Percentiles rank a stretch among this genome's conserved stretches.
Conservation (phyloP, 257 asterid genomes). For the Solanum ahanhuiri region DNA sequence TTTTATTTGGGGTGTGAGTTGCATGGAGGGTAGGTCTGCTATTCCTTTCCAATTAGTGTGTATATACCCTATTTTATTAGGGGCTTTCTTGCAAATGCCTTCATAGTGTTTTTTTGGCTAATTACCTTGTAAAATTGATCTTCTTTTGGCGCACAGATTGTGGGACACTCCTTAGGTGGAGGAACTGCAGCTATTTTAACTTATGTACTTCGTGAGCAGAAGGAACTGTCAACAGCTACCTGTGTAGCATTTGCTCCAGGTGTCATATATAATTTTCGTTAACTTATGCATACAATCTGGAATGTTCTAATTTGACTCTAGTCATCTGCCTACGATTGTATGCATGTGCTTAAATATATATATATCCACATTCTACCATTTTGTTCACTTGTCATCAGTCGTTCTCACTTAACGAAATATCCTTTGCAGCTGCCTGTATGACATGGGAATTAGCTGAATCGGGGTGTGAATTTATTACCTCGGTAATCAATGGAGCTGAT, state of each 20-base stretch:
- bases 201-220: constrained; percentile 75
- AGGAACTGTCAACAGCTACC: constrained; percentile 67
- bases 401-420: not conserved
- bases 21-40: not conserved
- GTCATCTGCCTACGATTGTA: not conserved
- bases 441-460: constrained; percentile 99
- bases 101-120: not conserved
- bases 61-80: not conserved
- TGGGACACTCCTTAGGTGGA: constrained; percentile 98
- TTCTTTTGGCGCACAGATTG: constrained; percentile 34
- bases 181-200: constrained; percentile 92
- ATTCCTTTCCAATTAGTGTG: not conserved
- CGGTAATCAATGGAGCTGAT: constrained; percentile 93
- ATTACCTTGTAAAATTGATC: not conserved
- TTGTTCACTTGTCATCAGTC: not conserved
- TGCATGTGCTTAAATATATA: not conserved
- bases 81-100: not conserved
- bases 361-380: not conserved
- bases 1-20: not conserved
- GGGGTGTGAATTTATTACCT: constrained; percentile 62
- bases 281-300: not conserved
- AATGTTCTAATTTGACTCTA: not conserved
- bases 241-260: constrained; percentile 99
- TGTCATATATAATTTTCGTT: constrained; percentile 6
- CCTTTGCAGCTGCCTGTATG: constrained; percentile 90